Base-by-base conservation (phyloP, 202 grass and related monocot genomes). In the Schoenoplectus tabernaemontani region DNA sequence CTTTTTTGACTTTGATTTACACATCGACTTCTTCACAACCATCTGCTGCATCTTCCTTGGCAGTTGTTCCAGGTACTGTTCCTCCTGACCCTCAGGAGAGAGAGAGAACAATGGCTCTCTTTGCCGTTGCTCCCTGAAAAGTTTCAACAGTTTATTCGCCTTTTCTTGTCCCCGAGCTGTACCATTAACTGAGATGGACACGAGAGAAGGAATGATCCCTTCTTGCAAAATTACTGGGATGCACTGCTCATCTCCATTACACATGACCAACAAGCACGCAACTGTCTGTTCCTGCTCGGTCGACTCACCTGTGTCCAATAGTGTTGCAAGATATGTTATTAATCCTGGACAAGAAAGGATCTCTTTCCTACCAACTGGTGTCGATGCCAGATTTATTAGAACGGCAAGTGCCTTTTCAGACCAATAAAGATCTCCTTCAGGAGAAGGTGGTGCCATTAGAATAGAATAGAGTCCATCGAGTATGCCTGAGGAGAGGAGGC, bases 91-190 rank as follows among this genome's bases (percentile, higher is more conserved):
- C 70, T 81, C 86, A 0, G 82, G 62, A 0, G 76, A 67, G 12
- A 48, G 59, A 16, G 79, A 47, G 53, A 80, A 80, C 15, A 42
- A 86, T 1, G 59, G 34, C 9, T 99, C 88, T 3, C 82, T 83
- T 51, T 99, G 91, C 64, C 96, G 75, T 79, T 99, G 96, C 68
- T 99, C 96, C 51, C 96, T 85, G 85, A 99, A 99, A 59, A 99
- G 83, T 82, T 93, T 96, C 78, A 99, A 87, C 23, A 99, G 82
- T 81, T 93, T 89, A 76, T 91, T 87, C 4, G 96, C 86, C 81
- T 96, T 95, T 64, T 99, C 96, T 76, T 53, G 86, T 1, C 92
- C 96, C 79, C 82, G 85, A 43, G 81, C 64, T 0, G 92, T 93
- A 22, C 96, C 92, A 1, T 78, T 89, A 19, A 86, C 84, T 9